These are phyloP conservation scores for Hypsizygus ulmarius DNA, from an alignment of 1,284 basidiomycete species.

Conservation along the genomic window DNA sequence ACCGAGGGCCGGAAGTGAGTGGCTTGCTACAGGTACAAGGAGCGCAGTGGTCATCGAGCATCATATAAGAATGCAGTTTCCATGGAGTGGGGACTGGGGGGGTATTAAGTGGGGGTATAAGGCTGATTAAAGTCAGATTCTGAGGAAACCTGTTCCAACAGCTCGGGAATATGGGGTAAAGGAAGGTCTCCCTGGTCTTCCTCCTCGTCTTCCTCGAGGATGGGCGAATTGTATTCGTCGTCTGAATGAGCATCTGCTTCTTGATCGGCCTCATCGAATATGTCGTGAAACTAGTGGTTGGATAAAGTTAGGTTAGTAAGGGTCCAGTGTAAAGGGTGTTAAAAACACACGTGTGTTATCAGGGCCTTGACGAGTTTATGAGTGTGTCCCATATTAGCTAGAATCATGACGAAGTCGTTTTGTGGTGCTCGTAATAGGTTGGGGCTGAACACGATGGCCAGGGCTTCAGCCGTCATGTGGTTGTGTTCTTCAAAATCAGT, in stretches of 20 bases:
- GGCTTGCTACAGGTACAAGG: conserved; percentile 14
- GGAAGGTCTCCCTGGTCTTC: conserved; percentile 25
- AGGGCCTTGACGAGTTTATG: conserved; percentile 75
- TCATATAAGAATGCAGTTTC: conserved; percentile 6
- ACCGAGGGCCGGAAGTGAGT: conserved; percentile 2
- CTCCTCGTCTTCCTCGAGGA: conserved; percentile 42
- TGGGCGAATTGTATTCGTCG: conserved; percentile 43
- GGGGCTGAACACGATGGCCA: conserved; percentile 82
- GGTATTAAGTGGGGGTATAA: conserved; percentile 32
- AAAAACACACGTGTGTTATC: conserved; percentile 65
- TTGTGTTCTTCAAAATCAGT: conserved; percentile 83
- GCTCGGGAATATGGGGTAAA: conserved; percentile 14
- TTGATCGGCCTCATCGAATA: conserved; percentile 47
- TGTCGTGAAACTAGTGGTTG: conserved; percentile 45
- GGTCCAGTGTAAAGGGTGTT: not conserved
- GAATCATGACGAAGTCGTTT: conserved; percentile 70
- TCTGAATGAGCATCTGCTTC: conserved; percentile 43
- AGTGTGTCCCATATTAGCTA: conserved; percentile 75
- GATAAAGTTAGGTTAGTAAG: conserved; percentile 1
- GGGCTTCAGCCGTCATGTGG: conserved; percentile 80
- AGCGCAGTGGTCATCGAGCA: conserved; percentile 11
- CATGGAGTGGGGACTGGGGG: conserved; percentile 8
- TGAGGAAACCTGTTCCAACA: conserved; percentile 10
- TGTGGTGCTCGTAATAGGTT: conserved; percentile 69
- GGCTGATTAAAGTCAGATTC: conserved; percentile 21